Evolutionary conservation across 2,329 filamentous ascomycete species (phyloP).

Genomic region (Ophiostoma tasmaniense): DNA sequence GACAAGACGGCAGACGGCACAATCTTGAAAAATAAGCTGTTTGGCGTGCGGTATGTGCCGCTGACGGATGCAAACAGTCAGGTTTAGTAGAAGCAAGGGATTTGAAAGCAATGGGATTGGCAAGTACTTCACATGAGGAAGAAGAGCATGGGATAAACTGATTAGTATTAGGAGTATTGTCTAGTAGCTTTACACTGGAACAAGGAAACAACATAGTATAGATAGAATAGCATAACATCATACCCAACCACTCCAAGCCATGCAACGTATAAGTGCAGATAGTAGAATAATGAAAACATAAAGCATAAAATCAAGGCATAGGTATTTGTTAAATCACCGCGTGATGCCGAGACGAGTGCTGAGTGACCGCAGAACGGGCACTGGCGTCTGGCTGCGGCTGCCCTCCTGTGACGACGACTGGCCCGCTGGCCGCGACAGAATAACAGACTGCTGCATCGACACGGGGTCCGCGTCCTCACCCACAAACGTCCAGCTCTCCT

Average conservation of each 20-base stretch:
- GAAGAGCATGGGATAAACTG: too few relatives aligned
- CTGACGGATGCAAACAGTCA: constrained; percentile 18
- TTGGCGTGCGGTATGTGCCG: constrained; percentile 63
- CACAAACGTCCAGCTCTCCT: constrained; percentile 88
- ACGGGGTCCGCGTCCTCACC: constrained; percentile 34
- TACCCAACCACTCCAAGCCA: neutral
- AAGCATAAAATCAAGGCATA: neutral
- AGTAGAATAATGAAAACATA: neutral
- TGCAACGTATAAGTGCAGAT: neutral
- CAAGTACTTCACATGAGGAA: neutral
- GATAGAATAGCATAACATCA: neutral
- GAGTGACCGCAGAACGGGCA: constrained; percentile 10
- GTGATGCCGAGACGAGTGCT: constrained; percentile 14
- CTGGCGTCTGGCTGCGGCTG: neutral
- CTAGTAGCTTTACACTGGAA: neutral
- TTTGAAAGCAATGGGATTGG: neutral
- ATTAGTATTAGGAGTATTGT: neutral
- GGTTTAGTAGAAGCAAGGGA: neutral
- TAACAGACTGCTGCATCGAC: constrained; percentile 16
- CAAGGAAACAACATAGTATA: neutral
- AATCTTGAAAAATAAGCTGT: constrained; percentile 52
- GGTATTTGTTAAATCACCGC: neutral
- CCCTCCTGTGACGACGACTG: neutral
- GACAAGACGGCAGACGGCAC: constrained; percentile 61
- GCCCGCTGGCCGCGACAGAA: constrained; percentile 5